Percentiles rank a stretch among this genome's conserved stretches.
Evolutionary conservation across 331 rosid species (phyloP).

Genomic region (Ulmus americana): DNA sequence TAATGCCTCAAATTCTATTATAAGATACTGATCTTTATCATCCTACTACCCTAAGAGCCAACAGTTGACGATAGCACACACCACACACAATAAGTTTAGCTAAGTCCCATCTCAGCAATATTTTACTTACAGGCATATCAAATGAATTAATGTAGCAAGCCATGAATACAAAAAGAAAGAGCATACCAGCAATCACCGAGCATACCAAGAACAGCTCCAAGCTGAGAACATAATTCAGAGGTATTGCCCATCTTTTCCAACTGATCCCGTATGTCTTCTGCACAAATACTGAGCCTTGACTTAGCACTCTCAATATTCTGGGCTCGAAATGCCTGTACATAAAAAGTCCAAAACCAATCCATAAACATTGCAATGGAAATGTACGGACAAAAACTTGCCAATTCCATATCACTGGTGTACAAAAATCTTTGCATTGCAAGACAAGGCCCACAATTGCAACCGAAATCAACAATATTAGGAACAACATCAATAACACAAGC

Average conservation of each 20-base stretch:
- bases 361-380: background rate
- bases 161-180: slow-evolving; percentile 4
- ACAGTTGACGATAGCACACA: too few species aligned
- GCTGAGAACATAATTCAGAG: slow-evolving; percentile 83
- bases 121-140: too few species aligned
- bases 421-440: background rate
- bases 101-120: too few species aligned
- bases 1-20: too few species aligned
- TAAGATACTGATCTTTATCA: too few species aligned
- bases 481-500: background rate
- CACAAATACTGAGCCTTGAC: slow-evolving; percentile 81
- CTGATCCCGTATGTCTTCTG: slow-evolving; percentile 74
- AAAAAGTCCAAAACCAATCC: background rate
- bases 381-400: background rate
- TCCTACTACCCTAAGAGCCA: too few species aligned
- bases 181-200: slow-evolving; percentile 97
- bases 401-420: background rate
- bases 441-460: too few species aligned
- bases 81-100: too few species aligned
- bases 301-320: slow-evolving; percentile 90
- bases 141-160: background rate
- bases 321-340: slow-evolving; percentile 79
- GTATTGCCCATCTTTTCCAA: slow-evolving; percentile 62
- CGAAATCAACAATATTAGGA: background rate
- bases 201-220: slow-evolving; percentile 95